These are phyloP conservation scores for Diplodia scrobiculata DNA, from an alignment of 2,329 filamentous ascomycete species.

Conservation along the genomic window DNA sequence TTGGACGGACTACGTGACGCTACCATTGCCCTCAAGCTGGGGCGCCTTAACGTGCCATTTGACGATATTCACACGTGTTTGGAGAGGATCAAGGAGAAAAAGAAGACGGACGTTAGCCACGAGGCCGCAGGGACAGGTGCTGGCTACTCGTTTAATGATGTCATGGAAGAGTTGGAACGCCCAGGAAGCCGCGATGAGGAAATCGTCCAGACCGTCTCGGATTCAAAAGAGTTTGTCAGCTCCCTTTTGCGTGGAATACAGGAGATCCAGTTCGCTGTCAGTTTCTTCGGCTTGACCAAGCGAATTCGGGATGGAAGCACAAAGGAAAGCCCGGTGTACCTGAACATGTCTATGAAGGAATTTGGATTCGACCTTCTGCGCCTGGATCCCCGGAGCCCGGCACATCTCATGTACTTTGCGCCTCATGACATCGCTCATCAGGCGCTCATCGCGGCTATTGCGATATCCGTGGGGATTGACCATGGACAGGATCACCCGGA, in stretches of 20 bases:
- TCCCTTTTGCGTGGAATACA: conserved; percentile 91
- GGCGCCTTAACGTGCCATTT: conserved; percentile 84
- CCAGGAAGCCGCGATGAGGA: conserved; percentile 68
- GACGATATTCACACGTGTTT: conserved; percentile 75
- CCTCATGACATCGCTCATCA: conserved; percentile 92
- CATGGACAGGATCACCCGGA: conserved; percentile 85
- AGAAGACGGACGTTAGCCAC: conserved; percentile 35
- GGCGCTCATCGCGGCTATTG: conserved; percentile 86
- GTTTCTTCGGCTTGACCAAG: conserved; percentile 84
- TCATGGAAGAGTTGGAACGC: conserved; percentile 72
- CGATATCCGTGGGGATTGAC: conserved; percentile 87
- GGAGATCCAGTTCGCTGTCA: conserved; percentile 92
- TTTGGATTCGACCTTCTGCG: conserved; percentile 90
- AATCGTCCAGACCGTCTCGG: conserved; percentile 80
- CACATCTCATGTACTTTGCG: conserved; percentile 98
- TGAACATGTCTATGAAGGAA: conserved; percentile 94
- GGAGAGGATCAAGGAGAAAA: conserved; percentile 56
- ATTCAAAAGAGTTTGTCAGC: conserved; percentile 88
- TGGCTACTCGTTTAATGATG: conserved; percentile 68
- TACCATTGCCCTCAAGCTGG: conserved; percentile 85
- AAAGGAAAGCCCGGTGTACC: conserved; percentile 65
- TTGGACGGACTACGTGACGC: conserved; percentile 87
- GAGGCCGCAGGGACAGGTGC: conserved; percentile 40
- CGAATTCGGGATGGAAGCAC: conserved; percentile 69
- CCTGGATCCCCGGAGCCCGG: conserved; percentile 86